These are phyloP conservation scores for Amborella trichopoda DNA, from an alignment of 164 flowering plant species.

Conservation along the genomic window DNA sequence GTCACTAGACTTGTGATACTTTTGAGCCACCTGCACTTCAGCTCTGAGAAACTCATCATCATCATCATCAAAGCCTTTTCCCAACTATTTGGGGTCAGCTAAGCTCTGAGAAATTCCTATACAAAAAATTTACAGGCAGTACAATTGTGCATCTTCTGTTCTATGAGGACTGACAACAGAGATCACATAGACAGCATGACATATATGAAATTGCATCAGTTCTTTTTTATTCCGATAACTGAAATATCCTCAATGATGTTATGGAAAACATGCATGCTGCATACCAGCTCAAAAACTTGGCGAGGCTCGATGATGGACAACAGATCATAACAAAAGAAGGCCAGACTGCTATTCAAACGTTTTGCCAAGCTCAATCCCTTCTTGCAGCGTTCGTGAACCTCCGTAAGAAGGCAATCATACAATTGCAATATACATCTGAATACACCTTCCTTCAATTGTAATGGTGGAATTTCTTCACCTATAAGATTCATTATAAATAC, in stretches of 20 bases:
- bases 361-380: conserved; percentile 94
- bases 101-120: too few species aligned
- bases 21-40: too few species aligned
- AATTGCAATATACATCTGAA: conserved; percentile 94
- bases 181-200: too few species aligned
- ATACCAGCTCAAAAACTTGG: conserved; percentile 96
- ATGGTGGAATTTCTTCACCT: conserved; percentile 98
- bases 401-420: conserved; percentile 95
- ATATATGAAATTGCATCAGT: background rate
- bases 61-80: background rate
- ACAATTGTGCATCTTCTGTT: too few species aligned
- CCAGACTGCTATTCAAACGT: conserved; percentile 92
- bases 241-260: background rate
- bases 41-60: too few species aligned
- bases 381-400: conserved; percentile 98
- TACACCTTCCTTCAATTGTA: conserved; percentile 95
- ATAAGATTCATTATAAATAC: too few species aligned
- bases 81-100: background rate
- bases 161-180: too few species aligned
- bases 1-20: too few species aligned
- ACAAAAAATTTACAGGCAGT: too few species aligned
- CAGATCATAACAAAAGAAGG: conserved; percentile 96
- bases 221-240: background rate
- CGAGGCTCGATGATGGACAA: conserved; percentile 92
- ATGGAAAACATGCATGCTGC: background rate